A percentile compares a stretch with the other conserved stretches of the same genome.
Conservation (phyloP, 345 rosid species). For the Eucalyptus grandis region DNA sequence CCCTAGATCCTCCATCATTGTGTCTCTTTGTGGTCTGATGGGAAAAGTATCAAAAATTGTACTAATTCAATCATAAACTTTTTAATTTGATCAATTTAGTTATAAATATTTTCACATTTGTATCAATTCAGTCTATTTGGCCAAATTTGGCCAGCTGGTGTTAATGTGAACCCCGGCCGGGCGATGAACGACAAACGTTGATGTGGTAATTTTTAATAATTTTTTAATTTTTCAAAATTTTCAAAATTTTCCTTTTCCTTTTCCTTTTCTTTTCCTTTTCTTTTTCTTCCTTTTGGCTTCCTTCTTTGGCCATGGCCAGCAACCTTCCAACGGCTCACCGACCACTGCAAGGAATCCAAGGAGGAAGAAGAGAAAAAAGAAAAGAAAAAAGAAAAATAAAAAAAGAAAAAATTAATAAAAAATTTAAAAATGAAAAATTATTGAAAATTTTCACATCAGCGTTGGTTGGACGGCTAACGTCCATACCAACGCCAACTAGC, state of each 20-base stretch:
- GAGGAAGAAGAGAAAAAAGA: too few species aligned
- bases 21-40: accelerated
- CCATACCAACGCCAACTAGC: too few species aligned
- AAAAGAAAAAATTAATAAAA: too few species aligned
- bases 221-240: too few species aligned
- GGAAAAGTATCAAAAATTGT: accelerated
- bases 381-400: accelerated
- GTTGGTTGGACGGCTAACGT: too few species aligned
- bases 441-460: accelerated
- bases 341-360: too few species aligned
- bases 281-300: too few species aligned
- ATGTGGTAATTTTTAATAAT: too few species aligned
- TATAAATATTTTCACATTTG: accelerated
- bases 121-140: accelerated
- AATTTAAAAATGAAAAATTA: too few species aligned
- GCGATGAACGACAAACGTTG: accelerated
- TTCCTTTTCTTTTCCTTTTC: too few species aligned
- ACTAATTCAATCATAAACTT: accelerated
- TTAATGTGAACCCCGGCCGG: accelerated
- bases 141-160: accelerated
- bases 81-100: accelerated
- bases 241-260: too few species aligned
- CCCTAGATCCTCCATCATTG: background rate
- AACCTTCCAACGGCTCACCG: accelerated
- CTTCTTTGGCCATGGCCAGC: accelerated